Base-by-base conservation (phyloP, 2,329 filamentous ascomycete genomes). In the Oidium heveae region DNA sequence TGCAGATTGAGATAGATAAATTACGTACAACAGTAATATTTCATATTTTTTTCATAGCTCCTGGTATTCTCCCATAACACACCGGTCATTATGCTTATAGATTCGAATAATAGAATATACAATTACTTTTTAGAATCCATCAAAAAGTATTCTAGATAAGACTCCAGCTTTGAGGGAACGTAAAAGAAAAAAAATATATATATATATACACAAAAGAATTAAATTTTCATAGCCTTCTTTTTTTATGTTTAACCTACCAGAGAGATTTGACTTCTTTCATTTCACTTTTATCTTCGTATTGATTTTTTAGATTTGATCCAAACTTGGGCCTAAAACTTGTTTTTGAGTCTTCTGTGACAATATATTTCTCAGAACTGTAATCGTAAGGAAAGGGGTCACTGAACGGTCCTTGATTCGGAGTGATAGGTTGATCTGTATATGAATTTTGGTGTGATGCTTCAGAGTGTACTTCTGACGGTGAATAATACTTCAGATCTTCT, bases 231-330 rank as follows among this genome's bases (percentile, higher is more conserved):
- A 16, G 13, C 28, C 16, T n/a, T 8, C 15, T 12, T 51, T 16
- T 4, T 4, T n/a, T 13, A n/a, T n/a, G 9, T 22, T 51, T n/a
- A 9, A 10, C 16, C 47, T 32, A 33, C 50, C 20, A 16, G 50
- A 58, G 53, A 57, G 54, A 55, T 52, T 33, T 59, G 60, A 54
- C 61, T 52, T 75, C 73, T 60, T 69, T 71, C 33, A 75, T 72
- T 53, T 74, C 76, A 60, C 79, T 70, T 61, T 76, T 73, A 58
- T 79, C 76, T 20, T 74, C 71, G 61, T 79, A 79, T 1, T 74
- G 76, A 59, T 74, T 76, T 67, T 62, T 53, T 67, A 63, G 56
- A 33, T 44, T 52, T 49, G 28, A 16, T 15, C 22, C 22, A n/a
- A 18, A 28, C 16, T 34, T 44, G 6, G 22, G 33, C 15, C 46